A percentile compares a stretch with the other conserved stretches of the same genome.
Conservation (phyloP, 2,329 filamentous ascomycete genomes). For the Alternaria arbusti region DNA sequence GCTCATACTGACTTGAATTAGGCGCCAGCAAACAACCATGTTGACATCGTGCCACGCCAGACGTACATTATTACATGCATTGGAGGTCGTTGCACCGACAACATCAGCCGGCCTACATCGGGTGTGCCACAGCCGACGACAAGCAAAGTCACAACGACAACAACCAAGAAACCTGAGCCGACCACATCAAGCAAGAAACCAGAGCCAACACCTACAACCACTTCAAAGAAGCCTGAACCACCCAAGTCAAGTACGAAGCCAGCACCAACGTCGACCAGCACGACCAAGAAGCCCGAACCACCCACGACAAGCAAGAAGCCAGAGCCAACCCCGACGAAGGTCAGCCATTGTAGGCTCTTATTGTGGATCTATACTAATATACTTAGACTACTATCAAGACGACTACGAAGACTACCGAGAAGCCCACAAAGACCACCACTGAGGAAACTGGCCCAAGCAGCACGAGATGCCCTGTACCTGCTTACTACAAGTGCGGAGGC, state of each 20-base stretch:
- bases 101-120: slow-evolving; percentile 11
- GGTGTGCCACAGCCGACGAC: slow-evolving; percentile 12
- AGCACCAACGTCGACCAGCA: neutral
- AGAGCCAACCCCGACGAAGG: slow-evolving; percentile 10
- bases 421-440: slow-evolving; percentile 16
- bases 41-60: slow-evolving; percentile 28
- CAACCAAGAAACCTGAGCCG: slow-evolving; percentile 12
- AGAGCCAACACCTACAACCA: slow-evolving; percentile 1
- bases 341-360: neutral
- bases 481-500: slow-evolving; percentile 42
- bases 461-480: slow-evolving; percentile 38
- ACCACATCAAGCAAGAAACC: slow-evolving; percentile 12
- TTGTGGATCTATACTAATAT: neutral
- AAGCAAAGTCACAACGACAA: slow-evolving; percentile 17
- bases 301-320: slow-evolving; percentile 12
- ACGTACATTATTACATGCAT: slow-evolving; percentile 39
- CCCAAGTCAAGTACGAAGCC: neutral
- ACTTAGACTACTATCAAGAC: slow-evolving; percentile 10
- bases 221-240: neutral
- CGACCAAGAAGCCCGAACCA: slow-evolving; percentile 11
- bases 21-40: slow-evolving; percentile 25
- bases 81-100: slow-evolving; percentile 19
- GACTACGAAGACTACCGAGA: slow-evolving; percentile 8
- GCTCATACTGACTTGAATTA: slow-evolving; percentile 2
- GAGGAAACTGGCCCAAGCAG: slow-evolving; percentile 36